Conservation (phyloP, 164 flowering plant species). For the Stephania cephalantha region DNA sequence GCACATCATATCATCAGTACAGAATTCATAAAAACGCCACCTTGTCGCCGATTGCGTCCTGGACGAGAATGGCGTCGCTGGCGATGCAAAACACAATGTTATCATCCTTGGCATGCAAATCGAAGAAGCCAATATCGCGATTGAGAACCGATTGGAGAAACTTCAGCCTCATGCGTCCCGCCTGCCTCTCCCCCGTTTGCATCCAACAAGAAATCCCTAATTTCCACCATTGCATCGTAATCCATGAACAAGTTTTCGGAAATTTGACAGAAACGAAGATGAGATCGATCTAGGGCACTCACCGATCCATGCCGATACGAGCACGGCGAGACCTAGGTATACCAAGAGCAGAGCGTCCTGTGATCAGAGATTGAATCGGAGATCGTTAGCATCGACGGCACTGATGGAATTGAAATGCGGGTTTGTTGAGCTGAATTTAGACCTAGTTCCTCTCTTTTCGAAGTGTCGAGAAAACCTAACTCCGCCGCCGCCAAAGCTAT, state of each 20-base stretch:
- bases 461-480: no score
- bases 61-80: slow-evolving; percentile 66
- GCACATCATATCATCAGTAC: no score
- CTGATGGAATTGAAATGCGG: no score
- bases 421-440: no score
- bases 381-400: no score
- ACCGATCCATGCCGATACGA: background rate
- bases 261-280: background rate
- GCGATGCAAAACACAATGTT: slow-evolving; percentile 53
- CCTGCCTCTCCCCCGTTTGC: slow-evolving; percentile 77
- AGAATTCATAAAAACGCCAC: slow-evolving; percentile 20
- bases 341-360: background rate
- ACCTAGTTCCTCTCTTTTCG: no score
- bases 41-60: slow-evolving; percentile 84
- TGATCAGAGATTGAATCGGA: background rate
- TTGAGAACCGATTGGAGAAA: slow-evolving; percentile 50
- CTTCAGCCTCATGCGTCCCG: slow-evolving; percentile 51
- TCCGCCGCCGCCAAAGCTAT: no score
- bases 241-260: background rate
- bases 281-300: background rate
- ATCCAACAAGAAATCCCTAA: slow-evolving; percentile 69
- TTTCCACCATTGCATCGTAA: background rate
- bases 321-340: background rate
- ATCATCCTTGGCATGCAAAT: slow-evolving; percentile 52
- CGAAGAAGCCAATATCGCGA: slow-evolving; percentile 53